Evolutionary conservation across 106 monocot genomes (phyloP).

Genomic region (Dendrobium huoshanense): DNA sequence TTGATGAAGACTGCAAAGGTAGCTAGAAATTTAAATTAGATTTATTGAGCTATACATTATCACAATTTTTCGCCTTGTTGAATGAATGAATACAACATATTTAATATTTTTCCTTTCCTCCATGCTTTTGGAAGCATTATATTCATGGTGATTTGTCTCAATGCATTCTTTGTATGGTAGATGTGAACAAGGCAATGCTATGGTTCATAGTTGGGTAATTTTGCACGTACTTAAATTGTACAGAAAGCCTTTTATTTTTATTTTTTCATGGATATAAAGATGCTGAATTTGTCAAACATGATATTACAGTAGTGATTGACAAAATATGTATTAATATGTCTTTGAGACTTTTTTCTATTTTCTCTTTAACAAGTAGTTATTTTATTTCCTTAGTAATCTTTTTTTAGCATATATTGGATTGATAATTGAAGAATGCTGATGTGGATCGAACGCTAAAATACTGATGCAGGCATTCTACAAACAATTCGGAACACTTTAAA

Average conservation of each 20-base stretch:
- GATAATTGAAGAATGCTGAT: not conserved
- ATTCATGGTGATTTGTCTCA: not conserved
- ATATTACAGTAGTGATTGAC: not conserved
- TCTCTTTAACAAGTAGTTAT: not conserved
- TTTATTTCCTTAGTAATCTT: not conserved
- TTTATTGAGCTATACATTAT: not conserved
- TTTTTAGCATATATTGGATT: not conserved
- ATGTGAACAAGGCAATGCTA: not conserved
- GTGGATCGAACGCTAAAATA: not conserved
- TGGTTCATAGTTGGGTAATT: not conserved
- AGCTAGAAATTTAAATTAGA: not conserved
- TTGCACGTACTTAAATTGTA: too few relatives aligned
- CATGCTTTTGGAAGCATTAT: not conserved
- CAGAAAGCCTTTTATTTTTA: not conserved
- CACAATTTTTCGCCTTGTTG: not conserved
- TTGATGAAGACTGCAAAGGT: conserved; percentile 86
- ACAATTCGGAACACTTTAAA: conserved; percentile 75
- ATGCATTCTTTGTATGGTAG: not conserved
- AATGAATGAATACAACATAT: not conserved
- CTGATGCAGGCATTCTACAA: conserved; percentile 78
- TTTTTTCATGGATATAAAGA: not conserved
- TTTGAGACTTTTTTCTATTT: not conserved
- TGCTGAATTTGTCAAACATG: not conserved
- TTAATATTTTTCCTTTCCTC: not conserved
- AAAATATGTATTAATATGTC: not conserved